Conservation (phyloP, 2,329 filamentous ascomycete genomes). For the Hypoxylon sp. region DNA sequence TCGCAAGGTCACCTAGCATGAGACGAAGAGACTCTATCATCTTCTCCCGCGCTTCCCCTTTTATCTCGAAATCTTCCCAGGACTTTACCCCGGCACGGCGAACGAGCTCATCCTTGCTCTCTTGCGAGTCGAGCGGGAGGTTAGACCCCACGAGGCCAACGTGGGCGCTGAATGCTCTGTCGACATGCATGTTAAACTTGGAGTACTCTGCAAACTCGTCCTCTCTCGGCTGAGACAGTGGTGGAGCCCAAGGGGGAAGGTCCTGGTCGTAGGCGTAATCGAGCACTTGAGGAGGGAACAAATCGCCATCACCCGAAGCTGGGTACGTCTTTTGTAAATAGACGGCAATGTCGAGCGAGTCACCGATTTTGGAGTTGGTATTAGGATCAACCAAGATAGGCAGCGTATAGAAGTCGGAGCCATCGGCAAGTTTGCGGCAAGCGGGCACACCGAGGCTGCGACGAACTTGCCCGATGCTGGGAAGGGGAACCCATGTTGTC, state of each 20-base stretch:
- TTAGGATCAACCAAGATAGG: conserved; percentile 67
- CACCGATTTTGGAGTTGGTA: conserved; percentile 64
- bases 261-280: background rate
- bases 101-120: conserved; percentile 63
- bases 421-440: conserved; percentile 69
- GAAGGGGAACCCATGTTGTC: conserved; percentile 66
- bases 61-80: conserved; percentile 60
- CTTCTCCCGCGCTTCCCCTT: conserved; percentile 42
- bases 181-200: background rate
- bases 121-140: conserved; percentile 57
- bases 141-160: conserved; percentile 64
- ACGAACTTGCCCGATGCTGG: conserved; percentile 66
- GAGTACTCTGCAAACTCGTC: background rate
- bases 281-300: background rate
- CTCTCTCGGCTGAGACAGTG: background rate
- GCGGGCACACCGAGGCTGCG: conserved; percentile 62
- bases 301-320: background rate
- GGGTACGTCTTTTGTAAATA: conserved; percentile 59
- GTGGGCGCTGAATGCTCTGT: conserved; percentile 67
- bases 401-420: conserved; percentile 71
- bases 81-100: conserved; percentile 61
- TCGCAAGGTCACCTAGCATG: conserved; percentile 43
- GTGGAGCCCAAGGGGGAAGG: background rate
- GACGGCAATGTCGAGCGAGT: conserved; percentile 76
- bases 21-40: conserved; percentile 27